Evolutionary conservation across 2,329 filamentous ascomycete genomes (phyloP).

Genomic region (Talaromyces sp.): DNA sequence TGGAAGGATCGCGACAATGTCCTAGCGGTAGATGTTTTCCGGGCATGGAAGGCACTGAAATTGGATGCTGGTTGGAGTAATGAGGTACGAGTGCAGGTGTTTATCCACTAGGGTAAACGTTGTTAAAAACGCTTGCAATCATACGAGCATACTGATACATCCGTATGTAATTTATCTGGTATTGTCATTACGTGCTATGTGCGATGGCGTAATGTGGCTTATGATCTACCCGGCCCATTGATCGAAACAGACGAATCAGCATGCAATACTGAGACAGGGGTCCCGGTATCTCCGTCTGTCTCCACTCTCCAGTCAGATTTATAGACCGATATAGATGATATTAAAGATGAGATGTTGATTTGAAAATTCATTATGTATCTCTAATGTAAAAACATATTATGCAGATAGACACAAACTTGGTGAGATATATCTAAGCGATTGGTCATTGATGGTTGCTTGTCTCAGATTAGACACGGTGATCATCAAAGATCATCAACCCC

Average conservation of each 20-base stretch:
- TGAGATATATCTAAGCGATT: too few species aligned
- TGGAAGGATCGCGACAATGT: constrained; percentile 50
- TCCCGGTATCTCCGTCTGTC: neutral
- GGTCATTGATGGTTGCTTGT: neutral
- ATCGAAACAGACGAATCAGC: neutral
- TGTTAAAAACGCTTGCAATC: neutral
- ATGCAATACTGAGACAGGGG: too few species aligned
- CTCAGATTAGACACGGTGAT: neutral
- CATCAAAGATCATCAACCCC: neutral
- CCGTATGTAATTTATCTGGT: neutral
- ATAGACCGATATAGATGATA: too few species aligned
- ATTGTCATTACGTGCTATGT: neutral
- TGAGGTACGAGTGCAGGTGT: constrained; percentile 66
- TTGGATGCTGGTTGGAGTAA: constrained; percentile 72
- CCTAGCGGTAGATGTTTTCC: constrained; percentile 69
- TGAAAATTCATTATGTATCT: too few species aligned
- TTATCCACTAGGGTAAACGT: constrained; percentile 31
- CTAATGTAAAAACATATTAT: too few species aligned
- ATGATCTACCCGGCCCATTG: neutral
- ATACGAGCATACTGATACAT: neutral
- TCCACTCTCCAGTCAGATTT: too few species aligned
- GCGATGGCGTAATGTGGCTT: neutral
- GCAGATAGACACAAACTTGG: neutral
- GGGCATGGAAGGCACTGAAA: constrained; percentile 71
- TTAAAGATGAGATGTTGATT: too few species aligned